Percentiles rank a stretch among this genome's conserved stretches.
Evolutionary conservation across 1,284 basidiomycete species (phyloP).

Genomic region (Malassezia yamatoensis): DNA sequence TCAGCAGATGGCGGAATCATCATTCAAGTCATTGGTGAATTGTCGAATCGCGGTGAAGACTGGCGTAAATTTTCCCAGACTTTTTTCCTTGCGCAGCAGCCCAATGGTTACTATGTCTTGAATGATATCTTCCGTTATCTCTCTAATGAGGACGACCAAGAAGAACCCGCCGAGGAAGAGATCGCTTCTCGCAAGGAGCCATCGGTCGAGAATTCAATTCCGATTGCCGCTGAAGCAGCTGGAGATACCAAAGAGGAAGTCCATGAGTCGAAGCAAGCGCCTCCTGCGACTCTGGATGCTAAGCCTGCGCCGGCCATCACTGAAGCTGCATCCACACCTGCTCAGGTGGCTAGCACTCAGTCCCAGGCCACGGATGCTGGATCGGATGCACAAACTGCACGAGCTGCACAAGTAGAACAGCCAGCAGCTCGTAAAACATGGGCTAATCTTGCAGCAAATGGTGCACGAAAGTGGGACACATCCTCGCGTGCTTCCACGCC

Average conservation of each 20-base stretch:
- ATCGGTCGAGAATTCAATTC: background rate
- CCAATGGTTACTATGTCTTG: constrained; percentile 96
- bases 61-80: constrained; percentile 99
- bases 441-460: constrained; percentile 44
- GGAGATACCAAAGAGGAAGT: background rate
- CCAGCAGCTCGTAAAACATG: constrained; percentile 32
- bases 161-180: constrained; percentile 24
- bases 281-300: constrained; percentile 27
- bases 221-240: background rate
- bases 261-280: constrained; percentile 22
- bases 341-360: constrained; percentile 17
- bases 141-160: constrained; percentile 57
- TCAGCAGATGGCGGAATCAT: constrained; percentile 91
- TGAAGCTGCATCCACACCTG: constrained; percentile 46
- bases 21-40: constrained; percentile 97
- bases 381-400: constrained; percentile 1
- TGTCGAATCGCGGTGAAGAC: constrained; percentile 68
- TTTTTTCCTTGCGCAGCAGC: constrained; percentile 98
- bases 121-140: constrained; percentile 99
- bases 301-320: constrained; percentile 48
- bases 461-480: constrained; percentile 38
- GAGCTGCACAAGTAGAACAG: constrained; percentile 7
- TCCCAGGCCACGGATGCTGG: constrained; percentile 1
- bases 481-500: constrained; percentile 22
- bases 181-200: constrained; percentile 7